Base-by-base conservation (phyloP, 257 asterid species). In the Scutellaria galericulata region DNA sequence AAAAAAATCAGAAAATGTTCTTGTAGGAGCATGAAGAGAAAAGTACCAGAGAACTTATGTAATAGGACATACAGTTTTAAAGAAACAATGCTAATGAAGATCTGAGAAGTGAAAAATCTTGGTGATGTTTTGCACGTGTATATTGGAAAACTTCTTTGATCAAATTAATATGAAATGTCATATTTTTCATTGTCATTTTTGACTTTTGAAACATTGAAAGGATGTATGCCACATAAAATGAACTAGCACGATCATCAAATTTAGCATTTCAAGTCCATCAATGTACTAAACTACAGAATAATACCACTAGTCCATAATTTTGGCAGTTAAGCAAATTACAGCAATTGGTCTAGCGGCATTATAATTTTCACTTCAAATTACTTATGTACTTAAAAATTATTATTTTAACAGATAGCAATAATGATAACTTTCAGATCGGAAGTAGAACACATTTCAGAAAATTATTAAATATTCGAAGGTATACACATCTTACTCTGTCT, bases 1-100 rank as follows among this genome's bases (percentile, higher is more conserved):
- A 76, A 40, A 69, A 82, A 82, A 88, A 86, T 81, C 89, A 87
- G 89, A 78, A 84, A 77, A 74, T 73, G 75, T 68, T 73, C 83
- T 72, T 77, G 63, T 66, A 60, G 72, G 58, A 70, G 66, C 80
- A 78, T 64, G 72, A 75, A 78, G 12, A 61, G 48, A 63, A 60
- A 65, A 31, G 39, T 22, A 46, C n/a, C 22, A 18, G 69, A 55
- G 47, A 71, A 71, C 71, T 73, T 37, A 57, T 2, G 65, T 27
- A 70, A 57, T 63, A 22, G 45, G 24, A 14, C 22, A 54, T 56
- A 55, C 6, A 12, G 11, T 41, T 48, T 14, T 42, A 54, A 9
- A 7, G 6, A 12, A 12, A 41, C 6, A 37, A 22, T 48, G 60
- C 39, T 22, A 40, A 6, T 68, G 42, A 68, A 56, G 44, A 7